Conservation (phyloP, 1,284 basidiomycete genomes). For the Malassezia caprae region DNA sequence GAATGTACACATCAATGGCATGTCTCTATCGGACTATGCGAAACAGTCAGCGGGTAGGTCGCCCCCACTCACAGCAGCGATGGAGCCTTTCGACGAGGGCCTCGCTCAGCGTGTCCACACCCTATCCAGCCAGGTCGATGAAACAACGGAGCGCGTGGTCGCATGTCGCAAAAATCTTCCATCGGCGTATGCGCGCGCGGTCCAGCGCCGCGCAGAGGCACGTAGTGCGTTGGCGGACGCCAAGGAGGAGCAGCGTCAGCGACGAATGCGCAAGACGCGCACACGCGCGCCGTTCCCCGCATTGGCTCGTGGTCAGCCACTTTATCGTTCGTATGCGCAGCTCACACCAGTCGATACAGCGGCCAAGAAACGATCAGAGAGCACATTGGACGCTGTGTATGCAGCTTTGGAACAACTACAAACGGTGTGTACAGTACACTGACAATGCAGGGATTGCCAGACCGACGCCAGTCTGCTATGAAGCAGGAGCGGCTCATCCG, state of each 20-base stretch:
- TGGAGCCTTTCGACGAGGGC: slow-evolving; percentile 16
- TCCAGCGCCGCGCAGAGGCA: slow-evolving; percentile 5
- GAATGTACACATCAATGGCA: slow-evolving; percentile 13
- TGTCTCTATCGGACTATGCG: slow-evolving; percentile 12
- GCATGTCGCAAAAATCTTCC: slow-evolving; percentile 10
- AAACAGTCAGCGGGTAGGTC: slow-evolving; percentile 13
- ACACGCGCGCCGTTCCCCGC: slow-evolving; percentile 1
- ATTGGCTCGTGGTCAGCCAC: slow-evolving; percentile 5
- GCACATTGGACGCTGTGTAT: not conserved
- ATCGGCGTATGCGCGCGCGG: slow-evolving; percentile 6
- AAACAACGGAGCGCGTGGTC: slow-evolving; percentile 14
- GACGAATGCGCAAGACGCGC: slow-evolving; percentile 5
- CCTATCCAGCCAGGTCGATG: slow-evolving; percentile 12
- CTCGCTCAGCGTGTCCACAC: slow-evolving; percentile 3
- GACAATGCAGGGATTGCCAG: not conserved
- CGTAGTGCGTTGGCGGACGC: slow-evolving; percentile 4
- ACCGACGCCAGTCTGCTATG: not conserved
- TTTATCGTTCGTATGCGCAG: not conserved
- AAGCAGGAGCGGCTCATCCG: slow-evolving; percentile 9
- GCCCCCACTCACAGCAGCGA: not conserved
- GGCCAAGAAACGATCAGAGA: slow-evolving; percentile 2
- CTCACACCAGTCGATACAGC: slow-evolving; percentile 6
- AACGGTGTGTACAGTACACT: not conserved
- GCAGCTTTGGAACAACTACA: not conserved
- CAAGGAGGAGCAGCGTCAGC: slow-evolving; percentile 12